Evolutionary conservation across 352 stramenopile species (phyloP), one percentile per base, ranked within the genome.

Genomic region (Phytopythium ostracodes): DNA sequence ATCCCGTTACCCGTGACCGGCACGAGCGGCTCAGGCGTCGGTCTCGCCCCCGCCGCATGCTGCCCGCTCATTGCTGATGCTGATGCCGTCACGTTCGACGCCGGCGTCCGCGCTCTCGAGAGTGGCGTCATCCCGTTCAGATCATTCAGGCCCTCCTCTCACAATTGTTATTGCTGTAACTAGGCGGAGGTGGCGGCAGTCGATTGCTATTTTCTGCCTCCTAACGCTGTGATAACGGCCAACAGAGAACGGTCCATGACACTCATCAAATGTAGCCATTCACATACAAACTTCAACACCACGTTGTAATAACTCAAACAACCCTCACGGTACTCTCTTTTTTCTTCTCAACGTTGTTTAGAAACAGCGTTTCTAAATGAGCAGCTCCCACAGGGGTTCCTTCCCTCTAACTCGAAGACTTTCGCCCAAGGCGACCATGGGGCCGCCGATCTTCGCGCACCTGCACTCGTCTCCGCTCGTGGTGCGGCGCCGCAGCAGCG

Each of bases 381-480:
- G 14, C 33, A 38, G 33, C n/a, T n/a, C n/a, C n/a, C n/a, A n/a
- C n/a, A n/a, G n/a, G n/a, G n/a, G n/a, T n/a, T n/a, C n/a, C n/a
- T n/a, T n/a, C n/a, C n/a, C n/a, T n/a, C n/a, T n/a, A n/a, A n/a
- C n/a, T n/a, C n/a, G n/a, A n/a, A n/a, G n/a, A n/a, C n/a, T n/a
- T n/a, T n/a, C n/a, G n/a, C n/a, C n/a, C n/a, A n/a, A n/a, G n/a
- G 33, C 33, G 42, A 49, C 7, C 60, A 71, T 71, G 65, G 29
- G 49, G 9, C 47, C 57, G 35, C 68, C 76, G 42, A 84, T 93
- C 56, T 91, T 93, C 70, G 84, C 84, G 64, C 84, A 93, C 65
- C 68, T 93, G 73, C 84, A 93, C 75, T 93, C 84, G 67, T 91
- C 84, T 38, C 84, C 84, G 62, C 79, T 93, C 27, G 84, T 93